phyloP scores from a whole-genome alignment of 495 filamentous ascomycete genomes.

The Lindgomyces ingoldianus region DNA sequence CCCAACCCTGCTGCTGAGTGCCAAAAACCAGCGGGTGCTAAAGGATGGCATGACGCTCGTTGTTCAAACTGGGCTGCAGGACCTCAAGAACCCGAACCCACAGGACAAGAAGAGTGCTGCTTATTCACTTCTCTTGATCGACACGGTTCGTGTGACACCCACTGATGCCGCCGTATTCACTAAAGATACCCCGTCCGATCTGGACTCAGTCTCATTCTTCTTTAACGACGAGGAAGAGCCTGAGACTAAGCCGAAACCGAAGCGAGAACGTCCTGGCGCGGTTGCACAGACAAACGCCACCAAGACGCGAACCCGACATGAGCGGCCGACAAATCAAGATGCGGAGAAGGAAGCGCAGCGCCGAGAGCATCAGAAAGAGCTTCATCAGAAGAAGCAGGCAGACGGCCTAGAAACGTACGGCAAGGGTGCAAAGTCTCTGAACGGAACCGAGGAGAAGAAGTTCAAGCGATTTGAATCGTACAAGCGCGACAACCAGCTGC shows the following conservation, averaged over 20 bases:
- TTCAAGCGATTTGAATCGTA: constrained; percentile 99
- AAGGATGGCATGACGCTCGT: constrained; percentile 97
- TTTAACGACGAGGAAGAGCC: constrained; percentile 75
- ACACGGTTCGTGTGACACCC: constrained; percentile 86
- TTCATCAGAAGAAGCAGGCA: constrained; percentile 82
- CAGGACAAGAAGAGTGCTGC: constrained; percentile 82
- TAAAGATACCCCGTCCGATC: constrained; percentile 82
- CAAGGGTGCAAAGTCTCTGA: constrained; percentile 75
- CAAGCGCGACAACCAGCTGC: constrained; percentile 96
- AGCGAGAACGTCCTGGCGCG: constrained; percentile 76
- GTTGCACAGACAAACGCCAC: constrained; percentile 89
- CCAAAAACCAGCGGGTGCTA: constrained; percentile 75
- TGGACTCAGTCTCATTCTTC: constrained; percentile 92
- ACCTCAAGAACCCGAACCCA: constrained; percentile 77
- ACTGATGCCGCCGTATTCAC: constrained; percentile 84
- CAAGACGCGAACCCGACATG: constrained; percentile 88
- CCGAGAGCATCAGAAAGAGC: constrained; percentile 88
- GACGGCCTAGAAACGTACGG: constrained; percentile 82
- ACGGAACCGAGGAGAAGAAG: constrained; percentile 89
- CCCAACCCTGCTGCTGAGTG: constrained; percentile 74
- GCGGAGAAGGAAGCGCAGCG: constrained; percentile 87
- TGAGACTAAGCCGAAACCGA: constrained; percentile 70
- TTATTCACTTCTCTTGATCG: constrained; percentile 86
- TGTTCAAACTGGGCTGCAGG: constrained; percentile 82
- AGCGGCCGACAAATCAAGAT: constrained; percentile 78